Base-by-base conservation (phyloP, 2,329 filamentous ascomycete genomes). In the Stachybotrys elegans region DNA sequence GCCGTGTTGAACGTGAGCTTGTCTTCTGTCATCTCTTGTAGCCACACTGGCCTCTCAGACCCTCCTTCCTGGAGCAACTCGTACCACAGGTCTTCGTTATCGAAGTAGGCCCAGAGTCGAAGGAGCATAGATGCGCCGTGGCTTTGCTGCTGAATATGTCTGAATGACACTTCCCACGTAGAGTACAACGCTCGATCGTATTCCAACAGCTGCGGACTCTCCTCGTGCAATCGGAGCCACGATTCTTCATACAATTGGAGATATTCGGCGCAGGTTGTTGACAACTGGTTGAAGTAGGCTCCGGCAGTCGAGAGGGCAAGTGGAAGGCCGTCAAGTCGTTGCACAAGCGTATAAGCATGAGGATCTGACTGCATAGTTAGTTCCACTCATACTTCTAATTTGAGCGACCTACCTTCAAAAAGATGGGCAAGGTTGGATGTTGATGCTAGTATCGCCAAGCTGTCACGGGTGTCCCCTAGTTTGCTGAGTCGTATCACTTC, bases 281-380 rank as follows among this genome's bases (percentile, higher is more conserved):
- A 46, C 21, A 62, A 60, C 38, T 70, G 49, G 22, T 58, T 44
- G 13, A 75, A 62, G 46, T 70, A 76, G 1, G 67, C 59, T 5
- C 70, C 69, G 16, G 72, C 71, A 14, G 69, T 66, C 5, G 69
- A 55, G 14, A 76, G 61, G 2, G 71, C 71, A 22, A 76, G 61
- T 12, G 70, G 70, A 22, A 73, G 62, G 5, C 72, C 67, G 46
- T 69, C 64, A 1, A 76, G 64, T 40, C 55, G 51, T 25, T 52
- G 45, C 2, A 57, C 57, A 46, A 72, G 60, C 13, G 48, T 16
- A 23, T 40, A 19, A 13, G 57, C 57, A 48, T n/a, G n/a, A n/a
- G n/a, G n/a, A n/a, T n/a, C n/a, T n/a, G n/a, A n/a, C n/a, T n/a
- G n/a, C n/a, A n/a, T n/a, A n/a, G n/a, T n/a, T n/a, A n/a, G n/a